These are phyloP conservation scores for Amphibolis antarctica DNA, from an alignment of 106 monocot species.

Conservation along the genomic window DNA sequence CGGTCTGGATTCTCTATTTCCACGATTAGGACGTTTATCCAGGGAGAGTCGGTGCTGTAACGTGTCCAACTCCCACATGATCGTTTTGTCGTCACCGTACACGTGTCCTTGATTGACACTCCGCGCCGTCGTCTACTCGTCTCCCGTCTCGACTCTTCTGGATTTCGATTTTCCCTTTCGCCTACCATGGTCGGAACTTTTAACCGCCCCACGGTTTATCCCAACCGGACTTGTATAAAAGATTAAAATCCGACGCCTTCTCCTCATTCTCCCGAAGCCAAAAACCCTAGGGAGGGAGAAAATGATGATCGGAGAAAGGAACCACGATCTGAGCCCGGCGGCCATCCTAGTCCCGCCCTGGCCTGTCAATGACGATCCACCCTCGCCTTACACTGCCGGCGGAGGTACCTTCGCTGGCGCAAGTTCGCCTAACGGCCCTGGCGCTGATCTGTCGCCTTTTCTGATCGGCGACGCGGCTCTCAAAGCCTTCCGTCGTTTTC, in stretches of 20 bases:
- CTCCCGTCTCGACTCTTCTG: neutral
- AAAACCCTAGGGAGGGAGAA: neutral
- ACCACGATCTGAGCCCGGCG: neutral
- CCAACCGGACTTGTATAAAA: no score
- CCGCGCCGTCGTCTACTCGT: neutral
- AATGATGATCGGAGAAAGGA: constrained; percentile 11
- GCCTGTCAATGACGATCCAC: constrained; percentile 3
- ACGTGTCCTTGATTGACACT: neutral
- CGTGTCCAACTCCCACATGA: neutral
- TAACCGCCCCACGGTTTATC: no score
- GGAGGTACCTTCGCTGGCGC: no score
- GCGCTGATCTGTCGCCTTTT: no score
- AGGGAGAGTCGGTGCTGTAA: no score
- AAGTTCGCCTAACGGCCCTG: no score
- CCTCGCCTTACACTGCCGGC: constrained; percentile 7
- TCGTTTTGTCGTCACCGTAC: neutral
- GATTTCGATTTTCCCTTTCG: neutral
- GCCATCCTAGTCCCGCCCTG: constrained; percentile 4
- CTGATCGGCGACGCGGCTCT: no score
- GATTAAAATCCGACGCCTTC: neutral
- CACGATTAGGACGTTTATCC: no score
- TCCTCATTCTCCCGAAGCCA: neutral
- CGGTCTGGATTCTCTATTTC: no score
- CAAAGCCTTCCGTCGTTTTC: no score
- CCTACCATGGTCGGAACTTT: neutral